phyloP scores from a whole-genome alignment of 371 early-diverging fungal genomes.

The Conidiobolus incongruus region DNA sequence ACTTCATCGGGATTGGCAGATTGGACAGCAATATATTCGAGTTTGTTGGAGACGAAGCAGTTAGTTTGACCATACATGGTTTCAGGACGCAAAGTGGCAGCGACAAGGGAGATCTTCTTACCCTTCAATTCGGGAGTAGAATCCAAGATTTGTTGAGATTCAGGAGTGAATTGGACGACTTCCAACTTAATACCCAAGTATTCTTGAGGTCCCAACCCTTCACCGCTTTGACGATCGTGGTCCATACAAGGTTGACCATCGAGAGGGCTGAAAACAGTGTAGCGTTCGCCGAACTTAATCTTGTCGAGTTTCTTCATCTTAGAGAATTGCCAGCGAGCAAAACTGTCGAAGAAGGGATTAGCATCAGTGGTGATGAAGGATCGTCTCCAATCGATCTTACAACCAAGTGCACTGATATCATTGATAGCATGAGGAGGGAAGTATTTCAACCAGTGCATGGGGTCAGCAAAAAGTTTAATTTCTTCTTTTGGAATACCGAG shows the following conservation, averaged over 20 bases:
- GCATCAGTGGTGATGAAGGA: constrained; percentile 98
- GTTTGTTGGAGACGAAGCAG: constrained; percentile 83
- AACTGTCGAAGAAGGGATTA: constrained; percentile 98
- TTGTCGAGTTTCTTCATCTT: constrained; percentile 59
- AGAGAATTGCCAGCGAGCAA: constrained; percentile 98
- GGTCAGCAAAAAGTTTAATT: constrained; percentile 88
- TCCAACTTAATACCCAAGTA: constrained; percentile 73
- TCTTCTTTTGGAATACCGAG: constrained; percentile 80
- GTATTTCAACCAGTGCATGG: constrained; percentile 87
- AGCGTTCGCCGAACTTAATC: constrained; percentile 95
- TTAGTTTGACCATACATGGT: constrained; percentile 99
- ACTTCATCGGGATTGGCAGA: constrained; percentile 46
- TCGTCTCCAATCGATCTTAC: constrained; percentile 95
- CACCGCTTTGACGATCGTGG: constrained; percentile 97
- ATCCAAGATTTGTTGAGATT: constrained; percentile 18
- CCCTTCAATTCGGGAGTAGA: constrained; percentile 32
- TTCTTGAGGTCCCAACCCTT: constrained; percentile 92
- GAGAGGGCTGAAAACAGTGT: constrained; percentile 93
- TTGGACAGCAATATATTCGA: constrained; percentile 74
- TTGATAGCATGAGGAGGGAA: constrained; percentile 84
- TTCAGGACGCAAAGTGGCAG: constrained; percentile 94
- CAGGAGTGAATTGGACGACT: too few relatives aligned
- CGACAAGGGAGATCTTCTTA: constrained; percentile 72
- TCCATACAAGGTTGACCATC: constrained; percentile 99
- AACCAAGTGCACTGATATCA: constrained; percentile 73